Conservation (phyloP, 176 grass and related monocot species). For the Triticum aestivum region DNA sequence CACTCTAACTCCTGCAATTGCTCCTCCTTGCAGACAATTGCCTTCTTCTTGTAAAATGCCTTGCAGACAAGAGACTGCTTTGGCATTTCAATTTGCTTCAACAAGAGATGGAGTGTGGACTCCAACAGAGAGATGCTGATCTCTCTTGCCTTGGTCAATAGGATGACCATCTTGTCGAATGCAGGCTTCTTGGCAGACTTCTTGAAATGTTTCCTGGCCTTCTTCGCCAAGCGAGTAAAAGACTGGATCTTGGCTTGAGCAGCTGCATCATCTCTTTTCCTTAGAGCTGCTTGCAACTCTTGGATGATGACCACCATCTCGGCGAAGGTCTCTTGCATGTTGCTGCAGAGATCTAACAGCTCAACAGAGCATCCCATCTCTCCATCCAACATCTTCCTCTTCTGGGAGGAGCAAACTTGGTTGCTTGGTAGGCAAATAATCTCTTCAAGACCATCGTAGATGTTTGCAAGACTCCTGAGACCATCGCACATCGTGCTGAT, state of each 20-base stretch:
- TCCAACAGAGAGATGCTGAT: slow-evolving; percentile 24
- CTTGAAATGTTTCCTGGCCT: slow-evolving; percentile 31
- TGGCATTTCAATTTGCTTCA: slow-evolving; percentile 11
- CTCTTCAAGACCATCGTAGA: too few relatives aligned
- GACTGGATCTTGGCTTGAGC: slow-evolving; percentile 23
- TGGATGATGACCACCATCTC: slow-evolving; percentile 25
- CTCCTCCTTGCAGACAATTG: slow-evolving; percentile 1
- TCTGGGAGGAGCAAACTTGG: slow-evolving; percentile 32
- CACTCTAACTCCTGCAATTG: slow-evolving; percentile 32
- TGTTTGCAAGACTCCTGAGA: too few relatives aligned
- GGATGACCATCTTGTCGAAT: neutral
- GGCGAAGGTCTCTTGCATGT: slow-evolving; percentile 28
- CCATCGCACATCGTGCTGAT: too few relatives aligned
- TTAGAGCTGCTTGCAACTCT: slow-evolving; percentile 21
- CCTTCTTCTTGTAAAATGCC: slow-evolving; percentile 25
- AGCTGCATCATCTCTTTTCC: slow-evolving; percentile 8
- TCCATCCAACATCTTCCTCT: slow-evolving; percentile 46
- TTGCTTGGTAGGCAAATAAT: neutral
- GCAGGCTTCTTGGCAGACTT: neutral
- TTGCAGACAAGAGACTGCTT: slow-evolving; percentile 27
- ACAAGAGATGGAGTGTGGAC: slow-evolving; percentile 3
- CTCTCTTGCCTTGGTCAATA: slow-evolving; percentile 20
- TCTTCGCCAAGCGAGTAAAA: neutral
- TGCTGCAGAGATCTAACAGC: slow-evolving; percentile 42
- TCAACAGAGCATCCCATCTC: slow-evolving; percentile 39